These are phyloP conservation scores for Penicillium sp. DNA, from an alignment of 2,329 filamentous ascomycete species.

Conservation along the genomic window DNA sequence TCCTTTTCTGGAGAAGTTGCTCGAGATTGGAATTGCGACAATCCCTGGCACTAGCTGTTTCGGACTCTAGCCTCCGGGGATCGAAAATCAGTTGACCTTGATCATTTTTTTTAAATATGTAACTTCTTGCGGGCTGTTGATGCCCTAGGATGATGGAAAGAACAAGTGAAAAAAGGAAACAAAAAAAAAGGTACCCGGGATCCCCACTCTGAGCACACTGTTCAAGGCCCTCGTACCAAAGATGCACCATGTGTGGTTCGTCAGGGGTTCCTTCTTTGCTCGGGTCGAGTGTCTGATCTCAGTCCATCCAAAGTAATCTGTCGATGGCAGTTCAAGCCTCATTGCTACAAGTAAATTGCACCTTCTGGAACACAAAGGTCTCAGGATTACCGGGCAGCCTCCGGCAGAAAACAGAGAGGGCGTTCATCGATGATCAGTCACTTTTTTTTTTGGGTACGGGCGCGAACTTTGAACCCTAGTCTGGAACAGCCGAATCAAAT, in stretches of 20 bases:
- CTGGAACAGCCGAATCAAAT: background rate
- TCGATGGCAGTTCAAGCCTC: background rate
- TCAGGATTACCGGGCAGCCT: background rate
- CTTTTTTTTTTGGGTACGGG: background rate
- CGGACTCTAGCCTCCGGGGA: background rate
- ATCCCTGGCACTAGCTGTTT: conserved; percentile 7
- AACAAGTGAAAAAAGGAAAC: too few relatives aligned
- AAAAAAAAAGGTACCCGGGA: background rate
- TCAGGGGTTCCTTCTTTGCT: background rate
- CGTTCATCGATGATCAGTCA: background rate
- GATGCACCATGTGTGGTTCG: background rate
- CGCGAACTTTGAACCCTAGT: background rate
- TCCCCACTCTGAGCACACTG: background rate
- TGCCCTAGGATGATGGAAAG: background rate
- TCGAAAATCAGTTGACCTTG: background rate
- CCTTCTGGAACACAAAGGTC: background rate
- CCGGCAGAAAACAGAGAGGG: background rate
- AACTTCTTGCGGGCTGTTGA: background rate
- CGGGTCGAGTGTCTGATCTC: conserved; percentile 16
- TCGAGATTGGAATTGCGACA: conserved; percentile 10
- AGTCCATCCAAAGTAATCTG: background rate
- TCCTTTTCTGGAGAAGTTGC: conserved; percentile 5
- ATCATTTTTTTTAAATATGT: background rate
- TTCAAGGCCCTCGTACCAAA: background rate
- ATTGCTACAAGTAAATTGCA: background rate